phyloP scores from a whole-genome alignment of 352 stramenopile genomes.

The Pythium apleroticum region DNA sequence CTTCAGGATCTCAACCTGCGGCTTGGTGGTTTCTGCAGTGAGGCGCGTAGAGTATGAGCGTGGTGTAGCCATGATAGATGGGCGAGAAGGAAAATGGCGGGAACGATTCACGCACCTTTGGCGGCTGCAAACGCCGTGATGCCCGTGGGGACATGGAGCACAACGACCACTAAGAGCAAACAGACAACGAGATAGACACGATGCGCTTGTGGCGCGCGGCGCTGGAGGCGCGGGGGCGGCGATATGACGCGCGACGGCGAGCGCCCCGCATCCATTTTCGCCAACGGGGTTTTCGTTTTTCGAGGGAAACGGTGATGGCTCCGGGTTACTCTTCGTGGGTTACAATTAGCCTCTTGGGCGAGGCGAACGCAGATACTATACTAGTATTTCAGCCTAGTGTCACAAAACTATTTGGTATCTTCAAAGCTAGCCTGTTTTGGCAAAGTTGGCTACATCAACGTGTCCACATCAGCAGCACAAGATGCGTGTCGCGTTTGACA shows the following conservation, averaged over 20 bases:
- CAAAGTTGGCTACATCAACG: too few relatives aligned
- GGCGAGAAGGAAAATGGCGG: not conserved
- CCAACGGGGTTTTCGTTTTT: not conserved
- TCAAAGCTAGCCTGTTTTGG: too few relatives aligned
- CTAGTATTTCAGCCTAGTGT: too few relatives aligned
- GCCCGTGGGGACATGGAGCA: not conserved
- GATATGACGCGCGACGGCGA: not conserved
- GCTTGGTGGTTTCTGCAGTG: not conserved
- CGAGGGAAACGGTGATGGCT: slow-evolving; percentile 10
- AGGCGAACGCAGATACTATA: too few relatives aligned
- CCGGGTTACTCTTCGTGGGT: slow-evolving; percentile 13
- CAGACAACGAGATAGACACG: not conserved
- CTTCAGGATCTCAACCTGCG: slow-evolving; percentile 55
- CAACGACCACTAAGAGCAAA: slow-evolving; percentile 2
- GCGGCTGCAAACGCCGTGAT: slow-evolving; percentile 4
- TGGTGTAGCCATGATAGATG: not conserved
- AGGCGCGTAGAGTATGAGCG: not conserved
- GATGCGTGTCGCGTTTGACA: too few relatives aligned
- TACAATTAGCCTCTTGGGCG: slow-evolving; percentile 5
- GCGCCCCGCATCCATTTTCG: not conserved
- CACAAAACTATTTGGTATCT: too few relatives aligned
- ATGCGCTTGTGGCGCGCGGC: not conserved
- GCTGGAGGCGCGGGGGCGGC: not conserved
- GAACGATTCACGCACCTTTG: slow-evolving; percentile 1
- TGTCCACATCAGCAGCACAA: too few relatives aligned